These are phyloP conservation scores for Tuber borchii DNA, from an alignment of 495 filamentous ascomycete species.

Conservation along the genomic window DNA sequence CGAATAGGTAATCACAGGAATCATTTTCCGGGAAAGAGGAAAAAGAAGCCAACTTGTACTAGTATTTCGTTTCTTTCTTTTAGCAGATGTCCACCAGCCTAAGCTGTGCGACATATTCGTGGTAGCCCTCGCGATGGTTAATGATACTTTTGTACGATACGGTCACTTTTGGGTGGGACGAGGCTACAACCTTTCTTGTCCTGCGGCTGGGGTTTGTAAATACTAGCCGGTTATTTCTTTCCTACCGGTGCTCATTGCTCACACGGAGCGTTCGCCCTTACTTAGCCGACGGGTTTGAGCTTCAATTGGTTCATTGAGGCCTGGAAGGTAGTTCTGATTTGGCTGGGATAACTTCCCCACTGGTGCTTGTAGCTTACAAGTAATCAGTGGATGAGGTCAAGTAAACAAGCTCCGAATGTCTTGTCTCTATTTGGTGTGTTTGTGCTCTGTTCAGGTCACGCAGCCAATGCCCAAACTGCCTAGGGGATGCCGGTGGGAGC, in stretches of 20 bases:
- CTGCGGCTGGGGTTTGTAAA: not conserved
- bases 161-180: not conserved
- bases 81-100: not conserved
- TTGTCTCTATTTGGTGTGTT: not conserved
- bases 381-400: not conserved
- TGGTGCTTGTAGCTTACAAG: not conserved
- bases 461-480: not conserved
- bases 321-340: not conserved
- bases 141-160: not conserved
- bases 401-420: not conserved
- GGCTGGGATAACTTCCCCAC: not conserved
- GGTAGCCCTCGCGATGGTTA: not conserved
- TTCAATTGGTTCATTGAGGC: not conserved
- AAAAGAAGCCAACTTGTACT: not conserved
- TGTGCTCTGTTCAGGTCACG: not conserved
- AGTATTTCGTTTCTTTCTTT: not conserved
- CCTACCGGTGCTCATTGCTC: not conserved
- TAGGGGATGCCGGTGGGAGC: not conserved
- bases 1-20: slow-evolving; percentile 1
- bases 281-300: not conserved
- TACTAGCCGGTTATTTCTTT: not conserved
- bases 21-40: not conserved
- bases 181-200: not conserved
- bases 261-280: not conserved
- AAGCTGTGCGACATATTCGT: not conserved